Evolutionary conservation across 1,139 yeast species (phyloP).

Genomic region (Arxiozyma heterogenica): DNA sequence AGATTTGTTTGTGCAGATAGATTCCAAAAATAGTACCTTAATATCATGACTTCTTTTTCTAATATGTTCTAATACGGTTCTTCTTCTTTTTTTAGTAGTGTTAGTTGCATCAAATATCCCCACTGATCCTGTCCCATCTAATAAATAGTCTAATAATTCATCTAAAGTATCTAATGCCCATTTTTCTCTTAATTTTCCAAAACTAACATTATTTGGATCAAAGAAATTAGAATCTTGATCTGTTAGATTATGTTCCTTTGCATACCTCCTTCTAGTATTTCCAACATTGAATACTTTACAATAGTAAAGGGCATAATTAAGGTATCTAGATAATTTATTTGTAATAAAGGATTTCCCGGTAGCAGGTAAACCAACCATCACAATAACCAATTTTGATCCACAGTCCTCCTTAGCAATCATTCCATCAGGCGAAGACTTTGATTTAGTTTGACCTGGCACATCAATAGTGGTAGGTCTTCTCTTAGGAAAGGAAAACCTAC

Average conservation of each 20-base stretch:
- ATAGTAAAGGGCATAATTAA: conserved; percentile 89
- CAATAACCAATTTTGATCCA: conserved; percentile 79
- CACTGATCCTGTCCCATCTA: conserved; percentile 77
- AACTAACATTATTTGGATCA: conserved; percentile 64
- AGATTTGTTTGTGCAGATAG: conserved; percentile 71
- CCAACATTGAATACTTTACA: conserved; percentile 91
- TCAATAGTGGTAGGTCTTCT: conserved; percentile 69
- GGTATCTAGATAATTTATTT: conserved; percentile 74
- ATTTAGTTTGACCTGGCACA: conserved; percentile 85
- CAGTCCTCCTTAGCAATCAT: conserved; percentile 58
- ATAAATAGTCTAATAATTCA: conserved; percentile 68
- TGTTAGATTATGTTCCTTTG: conserved; percentile 28
- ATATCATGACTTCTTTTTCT: conserved; percentile 57
- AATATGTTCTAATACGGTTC: conserved; percentile 58
- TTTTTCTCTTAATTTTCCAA: conserved; percentile 65
- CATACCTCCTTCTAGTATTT: conserved; percentile 74
- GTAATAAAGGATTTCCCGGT: conserved; percentile 90
- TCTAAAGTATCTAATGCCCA: conserved; percentile 97
- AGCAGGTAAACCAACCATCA: conserved; percentile 92
- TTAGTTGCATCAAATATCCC: conserved; percentile 96
- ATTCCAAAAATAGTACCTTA: conserved; percentile 76
- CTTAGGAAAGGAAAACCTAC: conserved; percentile 21
- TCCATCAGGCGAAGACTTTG: conserved; percentile 78
- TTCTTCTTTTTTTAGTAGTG: conserved; percentile 68
- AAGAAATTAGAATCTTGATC: conserved; percentile 74